Evolutionary conservation across 1,139 yeast genomes (phyloP), one percentile per base, ranked within the genome.

Genomic region (Yamadazyma trypodendri): DNA sequence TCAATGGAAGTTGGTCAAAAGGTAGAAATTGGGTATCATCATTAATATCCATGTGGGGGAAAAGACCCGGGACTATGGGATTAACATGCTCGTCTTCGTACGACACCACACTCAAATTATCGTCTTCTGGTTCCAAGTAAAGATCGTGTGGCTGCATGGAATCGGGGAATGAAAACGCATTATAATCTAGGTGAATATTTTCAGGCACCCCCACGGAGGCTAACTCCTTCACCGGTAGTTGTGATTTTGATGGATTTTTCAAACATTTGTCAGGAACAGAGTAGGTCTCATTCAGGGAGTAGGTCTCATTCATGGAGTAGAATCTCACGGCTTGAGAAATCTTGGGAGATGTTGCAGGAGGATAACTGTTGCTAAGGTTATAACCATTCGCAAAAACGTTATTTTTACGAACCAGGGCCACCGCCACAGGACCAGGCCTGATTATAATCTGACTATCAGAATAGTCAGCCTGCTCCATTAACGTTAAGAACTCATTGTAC

Each of bases 21-120:
- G 55, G 40, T 10, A 45, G 32, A 32, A 48, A 47, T 23, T 47
- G 41, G 17, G 32, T 33, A 15, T 43, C 42, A 32, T 48, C 60
- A 31, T 46, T 42, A 13, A 61, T 41, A 23, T 61, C 50, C 69
- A 68, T 63, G 14, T 46, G 44, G 2, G 75, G 75, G 42, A 68
- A 68, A 8, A 68, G 53, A 1, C 69, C 72, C 0, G 72, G 73
- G 1, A 49, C 65, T 9, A 55, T 41, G 7, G 56, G 57, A 32
- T 56, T 55, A 4, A 4, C 22, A 15, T 4, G 31, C 7, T 28
- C 25, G 6, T 23, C 25, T 23, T 31, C 34, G n/a, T 31, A 23
- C 10, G 34, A 31, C 23, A 15, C 16, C 24, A 31, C 24, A 30
- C 39, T 41, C 2, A 31, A 21, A 25, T 31, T 30, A 22, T 43